Evolutionary conservation across 2,329 filamentous ascomycete species (phyloP), one percentile per base, ranked within the genome.

Genomic region (Beauveria sp.): DNA sequence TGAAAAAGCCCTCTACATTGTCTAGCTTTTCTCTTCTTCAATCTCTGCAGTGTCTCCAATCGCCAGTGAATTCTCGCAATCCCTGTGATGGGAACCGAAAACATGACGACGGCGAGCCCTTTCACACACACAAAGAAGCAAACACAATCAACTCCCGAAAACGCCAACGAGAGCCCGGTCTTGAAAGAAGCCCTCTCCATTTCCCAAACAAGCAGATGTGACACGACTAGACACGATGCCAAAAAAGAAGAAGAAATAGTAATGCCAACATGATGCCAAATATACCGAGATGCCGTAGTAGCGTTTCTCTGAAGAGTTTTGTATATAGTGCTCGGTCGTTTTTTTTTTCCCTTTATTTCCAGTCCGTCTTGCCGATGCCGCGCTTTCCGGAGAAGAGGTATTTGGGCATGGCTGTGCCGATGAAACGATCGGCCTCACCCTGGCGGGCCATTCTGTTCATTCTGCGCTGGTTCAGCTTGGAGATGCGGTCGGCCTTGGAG

Each of bases 391-490:
- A 82, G 73, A 91, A 86, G 84, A 99, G 81, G 79, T 98, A 95
- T 80, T 96, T 99, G 65, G 87, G 85, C 76, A 96, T 78, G 58
- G 90, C 83, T 43, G 90, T 89, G 61, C 87, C 87, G 64, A 86
- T 86, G 78, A 98, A 93, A 73, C 96, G 86, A 82, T 99, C 95
- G 64, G 89, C 93, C 80, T 99, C 95, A 81, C 95, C 95, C 82
- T 96, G 91, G 75, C 93, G 87, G 50, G 95, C 95, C 89, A 96
- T 95, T 66, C 93, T 86, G 81, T 99, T 99, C 92, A 96, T 97
- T 85, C 92, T 93, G 83, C 93, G 92, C 87, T 99, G 96, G 70
- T 87, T 83, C 73, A 99, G 78, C 83, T 96, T 98, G 72, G 86
- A 83, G 73, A 96, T 80, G 70, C 88, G 87, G 75, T 96, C 93